Evolutionary conservation across 106 monocot genomes (phyloP), one percentile per base, ranked within the genome.

Genomic region (Acorus calamus): DNA sequence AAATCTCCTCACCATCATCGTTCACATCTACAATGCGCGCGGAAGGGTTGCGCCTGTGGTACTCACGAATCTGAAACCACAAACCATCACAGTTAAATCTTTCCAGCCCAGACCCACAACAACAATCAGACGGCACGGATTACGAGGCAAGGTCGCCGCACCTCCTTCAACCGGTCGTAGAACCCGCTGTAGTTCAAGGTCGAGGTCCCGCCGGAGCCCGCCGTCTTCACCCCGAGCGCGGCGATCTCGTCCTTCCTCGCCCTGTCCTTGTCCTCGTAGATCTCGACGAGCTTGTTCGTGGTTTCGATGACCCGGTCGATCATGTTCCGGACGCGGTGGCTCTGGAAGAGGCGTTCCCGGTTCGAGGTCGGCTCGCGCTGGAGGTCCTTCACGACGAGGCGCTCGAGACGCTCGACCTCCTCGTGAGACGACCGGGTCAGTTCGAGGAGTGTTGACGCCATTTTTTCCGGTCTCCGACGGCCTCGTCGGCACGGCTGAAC

Each of bases 401-500:
- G 80, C 85, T 98, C 96, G 4, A 98, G 72, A 57, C 91, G 79
- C 74, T 98, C 96, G 53, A 81, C 83, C 50, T 98, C 96, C 76
- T 98, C 96, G 77, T 98, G 96, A 3, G 91, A 71, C 4, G 87
- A 78, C 7, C 96, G 81, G 3, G 96, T 98, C 56, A 91, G 80
- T 77, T 91, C 91, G 53, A 98, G 79, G 8, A 98, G 83, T 50
- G 91, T 88, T 47, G 96, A 91, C 47, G 96, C 84, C 96, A 98
- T 98, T 60, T 52, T 71, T 54, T 14, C 51, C 2, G 11, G 14
- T 50, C 55, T 44, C 43, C 10, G 8, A 13, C 56, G 2, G 10
- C 50, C 41, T 10, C n/a, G 47, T 43, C 7, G 53, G 48, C 3
- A 14, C 12, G 4, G 13, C 10, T 8, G 12, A 6, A 44, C 44